These are phyloP conservation scores for Blastomyces gilchristii DNA, from an alignment of 2,329 filamentous ascomycete genomes.

Conservation along the genomic window DNA sequence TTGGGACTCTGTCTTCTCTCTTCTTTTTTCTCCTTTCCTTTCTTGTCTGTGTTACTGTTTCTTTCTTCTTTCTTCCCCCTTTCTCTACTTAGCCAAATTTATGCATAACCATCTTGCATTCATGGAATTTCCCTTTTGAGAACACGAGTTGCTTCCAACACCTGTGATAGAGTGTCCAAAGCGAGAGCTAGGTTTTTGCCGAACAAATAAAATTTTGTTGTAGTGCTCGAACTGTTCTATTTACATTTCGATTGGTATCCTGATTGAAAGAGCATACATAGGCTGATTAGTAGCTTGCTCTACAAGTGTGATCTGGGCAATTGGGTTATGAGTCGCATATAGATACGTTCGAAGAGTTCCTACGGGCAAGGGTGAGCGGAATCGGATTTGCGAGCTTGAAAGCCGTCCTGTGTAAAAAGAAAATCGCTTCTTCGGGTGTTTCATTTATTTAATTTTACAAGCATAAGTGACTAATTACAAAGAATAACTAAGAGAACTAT, in stretches of 20 bases:
- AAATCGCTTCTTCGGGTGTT: background rate
- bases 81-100: background rate
- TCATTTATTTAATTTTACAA: background rate
- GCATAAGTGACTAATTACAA: background rate
- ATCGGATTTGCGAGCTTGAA: background rate
- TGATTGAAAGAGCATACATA: background rate
- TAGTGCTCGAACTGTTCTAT: background rate
- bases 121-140: background rate
- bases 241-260: background rate
- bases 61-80: background rate
- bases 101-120: background rate
- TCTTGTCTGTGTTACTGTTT: background rate
- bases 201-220: background rate
- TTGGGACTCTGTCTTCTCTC: background rate
- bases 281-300: background rate
- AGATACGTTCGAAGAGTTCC: too few relatives aligned
- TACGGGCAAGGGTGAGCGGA: background rate
- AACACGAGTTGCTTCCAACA: background rate
- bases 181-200: background rate
- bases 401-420: background rate
- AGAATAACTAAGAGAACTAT: background rate
- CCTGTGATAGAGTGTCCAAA: background rate
- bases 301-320: background rate
- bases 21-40: too few relatives aligned
- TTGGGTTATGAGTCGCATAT: background rate